Evolutionary conservation across 2,329 filamentous ascomycete genomes (phyloP), one percentile per base, ranked within the genome.

Genomic region (Simplicillium sp.): DNA sequence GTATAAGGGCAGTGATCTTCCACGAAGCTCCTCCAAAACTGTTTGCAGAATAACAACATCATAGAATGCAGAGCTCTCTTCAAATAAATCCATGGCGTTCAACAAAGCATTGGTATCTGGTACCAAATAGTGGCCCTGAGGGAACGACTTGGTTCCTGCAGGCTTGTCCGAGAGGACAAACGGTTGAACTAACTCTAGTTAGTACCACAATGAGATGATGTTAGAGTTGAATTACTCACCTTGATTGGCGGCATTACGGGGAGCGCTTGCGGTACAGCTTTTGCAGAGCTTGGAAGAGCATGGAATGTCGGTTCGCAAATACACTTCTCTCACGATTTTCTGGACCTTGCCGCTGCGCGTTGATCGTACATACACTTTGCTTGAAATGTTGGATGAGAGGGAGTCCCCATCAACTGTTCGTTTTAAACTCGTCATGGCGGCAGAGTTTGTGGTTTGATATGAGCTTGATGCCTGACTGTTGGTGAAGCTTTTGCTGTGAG

Each of bases 41-140:
- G 90, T 95, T 62, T 98, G 92, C 42, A 98, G 70, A 38, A 98
- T 83, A 44, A 98, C 77, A n/a, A 98, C 90, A 65, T 98, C 92
- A 62, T 92, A 90, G 54, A 98, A 96, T 3, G 87, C 86, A 12
- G 82, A 83, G 44, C 84, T 83, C 50, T 94, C 83, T 67, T 98
- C 92, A 54, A 98, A 96, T 14, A 97, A 70, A 57, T 98, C 92
- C 87, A 98, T 96, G 50, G 86, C 90, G 57, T 87, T 94, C 38
- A 98, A 74, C 39, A 98, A 79, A 34, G 87, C 89, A 67, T 98
- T 98, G 37, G 92, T 98, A 59, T 98, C 92, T 25, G 92, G 92
- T 29, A 98, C 75, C 34, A 98, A 72, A 60, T 98, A 98, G 60
- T 97, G 90, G 25, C 92, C 92, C 58, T 84, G 76, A 1, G 87